Conservation (phyloP, 1,139 yeast species). For the Geotrichum restrictum region DNA sequence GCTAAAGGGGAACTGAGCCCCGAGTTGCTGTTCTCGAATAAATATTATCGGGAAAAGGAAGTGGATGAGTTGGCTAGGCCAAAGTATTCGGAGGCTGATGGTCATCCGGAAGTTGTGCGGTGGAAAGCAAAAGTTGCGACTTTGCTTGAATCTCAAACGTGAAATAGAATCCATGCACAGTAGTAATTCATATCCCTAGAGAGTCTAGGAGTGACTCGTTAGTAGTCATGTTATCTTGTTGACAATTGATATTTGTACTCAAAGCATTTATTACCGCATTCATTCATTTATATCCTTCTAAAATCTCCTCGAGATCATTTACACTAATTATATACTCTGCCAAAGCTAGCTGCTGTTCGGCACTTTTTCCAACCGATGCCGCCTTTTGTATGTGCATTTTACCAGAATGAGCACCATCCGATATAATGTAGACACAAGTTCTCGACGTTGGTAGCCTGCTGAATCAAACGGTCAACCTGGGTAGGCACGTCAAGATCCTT, state of each 20-base stretch:
- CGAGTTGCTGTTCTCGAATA: conserved; percentile 46
- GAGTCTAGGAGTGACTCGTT: no score
- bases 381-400: conserved; percentile 14
- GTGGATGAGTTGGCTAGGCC: conserved; percentile 39
- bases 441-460: conserved; percentile 95
- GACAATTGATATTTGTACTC: no score
- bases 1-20: conserved; percentile 54
- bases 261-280: no score
- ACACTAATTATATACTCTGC: no score
- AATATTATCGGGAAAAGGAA: conserved; percentile 50
- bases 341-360: no score
- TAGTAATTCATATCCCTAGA: no score
- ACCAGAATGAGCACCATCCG: conserved; percentile 99
- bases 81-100: conserved; percentile 22
- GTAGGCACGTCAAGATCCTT: conserved; percentile 73
- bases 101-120: conserved; percentile 15
- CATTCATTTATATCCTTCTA: no score
- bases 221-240: no score
- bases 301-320: no score
- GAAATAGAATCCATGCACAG: no score
- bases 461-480: conserved; percentile 90
- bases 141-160: background rate
- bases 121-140: conserved; percentile 6
- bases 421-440: conserved; percentile 93
- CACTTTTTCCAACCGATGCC: no score